These are phyloP conservation scores for Lentinula guzmanii DNA, from an alignment of 768 basidiomycete species.

Conservation along the genomic window DNA sequence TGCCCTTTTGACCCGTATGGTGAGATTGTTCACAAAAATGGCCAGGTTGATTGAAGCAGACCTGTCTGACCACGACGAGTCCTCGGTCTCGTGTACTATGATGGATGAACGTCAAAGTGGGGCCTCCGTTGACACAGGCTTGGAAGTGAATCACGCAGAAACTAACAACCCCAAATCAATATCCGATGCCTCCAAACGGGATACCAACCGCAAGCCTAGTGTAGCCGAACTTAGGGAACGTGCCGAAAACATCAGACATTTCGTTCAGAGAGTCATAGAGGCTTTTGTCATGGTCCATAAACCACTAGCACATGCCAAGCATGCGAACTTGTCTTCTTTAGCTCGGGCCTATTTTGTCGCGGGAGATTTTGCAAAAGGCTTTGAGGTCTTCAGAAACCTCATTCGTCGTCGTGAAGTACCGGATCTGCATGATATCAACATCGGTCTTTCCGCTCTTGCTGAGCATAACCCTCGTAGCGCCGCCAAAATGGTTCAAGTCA, in stretches of 20 bases:
- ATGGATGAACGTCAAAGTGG: not conserved
- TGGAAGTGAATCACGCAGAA: not conserved
- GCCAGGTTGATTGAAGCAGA: constrained; percentile 16
- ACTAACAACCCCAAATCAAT: not conserved
- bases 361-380: constrained; percentile 39
- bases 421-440: constrained; percentile 61
- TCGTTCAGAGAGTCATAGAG: constrained; percentile 4
- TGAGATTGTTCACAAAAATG: constrained; percentile 34
- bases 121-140: not conserved
- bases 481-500: constrained; percentile 39
- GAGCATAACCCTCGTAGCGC: constrained; percentile 41
- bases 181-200: not conserved
- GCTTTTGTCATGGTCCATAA: constrained; percentile 38
- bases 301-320: constrained; percentile 41
- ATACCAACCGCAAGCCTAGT: not conserved
- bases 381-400: constrained; percentile 40
- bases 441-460: constrained; percentile 51
- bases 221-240: not conserved
- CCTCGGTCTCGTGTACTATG: not conserved
- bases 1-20: constrained; percentile 41
- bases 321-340: constrained; percentile 50
- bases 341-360: constrained; percentile 59
- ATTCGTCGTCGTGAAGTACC: constrained; percentile 45
- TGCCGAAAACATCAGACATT: not conserved
- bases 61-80: not conserved